Percentiles rank a stretch among this genome's conserved stretches.
Conservation (phyloP, 1,139 yeast genomes). For the Geotrichum reessii region DNA sequence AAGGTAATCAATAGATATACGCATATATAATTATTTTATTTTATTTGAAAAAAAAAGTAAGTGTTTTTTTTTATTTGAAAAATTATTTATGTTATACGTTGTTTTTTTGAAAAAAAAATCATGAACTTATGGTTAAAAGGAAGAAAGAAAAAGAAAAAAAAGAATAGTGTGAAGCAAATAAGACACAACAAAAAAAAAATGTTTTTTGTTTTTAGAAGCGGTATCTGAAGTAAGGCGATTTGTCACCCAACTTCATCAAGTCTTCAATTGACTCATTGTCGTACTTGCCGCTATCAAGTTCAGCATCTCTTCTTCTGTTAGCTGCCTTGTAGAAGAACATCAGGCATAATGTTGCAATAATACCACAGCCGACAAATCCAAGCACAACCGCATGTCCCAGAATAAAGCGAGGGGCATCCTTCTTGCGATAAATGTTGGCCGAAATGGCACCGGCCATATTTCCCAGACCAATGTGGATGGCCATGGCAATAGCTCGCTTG, state of each 20-base stretch:
- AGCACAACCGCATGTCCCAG: constrained; percentile 34
- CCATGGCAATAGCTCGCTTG: constrained; percentile 41
- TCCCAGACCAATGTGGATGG: constrained; percentile 41
- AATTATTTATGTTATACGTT: too few species aligned
- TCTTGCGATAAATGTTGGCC: constrained; percentile 34
- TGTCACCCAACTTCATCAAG: constrained; percentile 35
- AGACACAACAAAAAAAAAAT: neutral
- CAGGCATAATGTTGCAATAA: constrained; percentile 16
- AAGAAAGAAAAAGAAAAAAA: too few species aligned
- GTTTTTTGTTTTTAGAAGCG: neutral
- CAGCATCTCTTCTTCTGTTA: constrained; percentile 27
- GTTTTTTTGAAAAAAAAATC: too few species aligned
- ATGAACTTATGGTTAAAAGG: too few species aligned
- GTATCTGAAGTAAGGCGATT: constrained; percentile 19
- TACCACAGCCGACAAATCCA: constrained; percentile 20
- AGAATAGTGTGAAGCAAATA: too few species aligned
- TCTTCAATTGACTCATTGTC: constrained; percentile 29
- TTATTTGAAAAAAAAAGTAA: too few species aligned
- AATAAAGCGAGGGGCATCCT: constrained; percentile 34
- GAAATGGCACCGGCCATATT: constrained; percentile 40
- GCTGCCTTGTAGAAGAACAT: constrained; percentile 23
- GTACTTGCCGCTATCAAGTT: constrained; percentile 30
- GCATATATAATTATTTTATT: too few species aligned
- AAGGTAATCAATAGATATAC: too few species aligned
- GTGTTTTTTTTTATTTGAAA: too few species aligned